phyloP scores from a whole-genome alignment of 2,329 filamentous ascomycete species.

The Penicillium hesseltinei region DNA sequence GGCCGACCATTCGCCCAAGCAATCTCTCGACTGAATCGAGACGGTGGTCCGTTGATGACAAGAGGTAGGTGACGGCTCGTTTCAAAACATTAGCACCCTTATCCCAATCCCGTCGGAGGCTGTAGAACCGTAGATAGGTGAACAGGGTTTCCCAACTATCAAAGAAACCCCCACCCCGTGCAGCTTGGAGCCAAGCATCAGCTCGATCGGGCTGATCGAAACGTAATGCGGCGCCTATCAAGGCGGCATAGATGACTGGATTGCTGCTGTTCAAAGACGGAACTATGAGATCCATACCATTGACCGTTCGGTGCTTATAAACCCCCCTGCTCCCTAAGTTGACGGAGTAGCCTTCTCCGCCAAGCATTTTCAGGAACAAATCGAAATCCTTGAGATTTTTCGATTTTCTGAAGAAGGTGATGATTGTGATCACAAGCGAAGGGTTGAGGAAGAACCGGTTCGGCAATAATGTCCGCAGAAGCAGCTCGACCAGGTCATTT shows the following conservation, averaged over 20 bases:
- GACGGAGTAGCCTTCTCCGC: slow-evolving; percentile 35
- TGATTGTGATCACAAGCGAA: slow-evolving; percentile 37
- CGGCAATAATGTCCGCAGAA: slow-evolving; percentile 39
- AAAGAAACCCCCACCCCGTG: slow-evolving; percentile 36
- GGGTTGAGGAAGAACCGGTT: slow-evolving; percentile 38
- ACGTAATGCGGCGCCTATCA: slow-evolving; percentile 39
- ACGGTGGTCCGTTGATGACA: slow-evolving; percentile 33
- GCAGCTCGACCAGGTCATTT: slow-evolving; percentile 41
- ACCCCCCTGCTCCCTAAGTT: slow-evolving; percentile 31
- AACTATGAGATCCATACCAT: slow-evolving; percentile 38
- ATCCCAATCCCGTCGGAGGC: slow-evolving; percentile 37
- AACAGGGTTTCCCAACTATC: slow-evolving; percentile 39
- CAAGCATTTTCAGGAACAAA: slow-evolving; percentile 38
- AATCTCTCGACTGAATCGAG: slow-evolving; percentile 32
- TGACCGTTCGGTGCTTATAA: slow-evolving; percentile 31
- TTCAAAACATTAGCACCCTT: slow-evolving; percentile 34
- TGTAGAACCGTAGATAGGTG: slow-evolving; percentile 40
- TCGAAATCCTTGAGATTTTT: slow-evolving; percentile 44
- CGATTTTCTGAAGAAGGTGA: slow-evolving; percentile 41
- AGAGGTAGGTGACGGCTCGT: slow-evolving; percentile 37
- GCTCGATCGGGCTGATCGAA: slow-evolving; percentile 44
- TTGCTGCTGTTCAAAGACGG: slow-evolving; percentile 37
- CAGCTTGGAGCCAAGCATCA: slow-evolving; percentile 41
- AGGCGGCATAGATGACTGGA: slow-evolving; percentile 34
- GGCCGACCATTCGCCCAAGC: slow-evolving; percentile 39